A percentile compares a stretch with the other conserved stretches of the same genome.
Evolutionary conservation across 208 protist species (phyloP).

Genomic region (Trypanosoma melophagium): DNA sequence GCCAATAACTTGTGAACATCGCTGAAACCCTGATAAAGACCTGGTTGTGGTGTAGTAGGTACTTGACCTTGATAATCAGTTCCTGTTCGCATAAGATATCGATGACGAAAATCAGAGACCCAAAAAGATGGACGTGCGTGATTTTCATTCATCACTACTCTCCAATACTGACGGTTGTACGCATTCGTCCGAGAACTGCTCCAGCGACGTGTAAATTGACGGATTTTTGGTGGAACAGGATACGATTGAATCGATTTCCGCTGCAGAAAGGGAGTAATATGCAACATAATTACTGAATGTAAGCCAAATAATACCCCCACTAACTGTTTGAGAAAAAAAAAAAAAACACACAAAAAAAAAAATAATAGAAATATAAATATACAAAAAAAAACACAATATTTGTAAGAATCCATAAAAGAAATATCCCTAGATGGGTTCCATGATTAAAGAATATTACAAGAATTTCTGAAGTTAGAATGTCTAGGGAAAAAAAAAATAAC

Average conservation of each 20-base stretch:
- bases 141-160: conserved; percentile 74
- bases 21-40: conserved; percentile 87
- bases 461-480: too few species aligned
- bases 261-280: conserved; percentile 35
- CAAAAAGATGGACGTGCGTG: conserved; percentile 85
- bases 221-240: conserved; percentile 74
- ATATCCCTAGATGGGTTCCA: too few species aligned
- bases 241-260: conserved; percentile 76
- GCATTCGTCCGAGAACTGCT: conserved; percentile 83
- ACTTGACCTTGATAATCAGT: conserved; percentile 86
- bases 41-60: conserved; percentile 78
- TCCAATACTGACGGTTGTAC: conserved; percentile 86
- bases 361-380: too few species aligned
- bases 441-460: too few species aligned
- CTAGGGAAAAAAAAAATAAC: too few species aligned
- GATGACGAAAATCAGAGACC: conserved; percentile 90
- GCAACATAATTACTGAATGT: conserved; percentile 43
- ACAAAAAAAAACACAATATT: too few species aligned
- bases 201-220: conserved; percentile 68
- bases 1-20: conserved; percentile 85
- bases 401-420: too few species aligned
- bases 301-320: too few species aligned
- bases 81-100: conserved; percentile 81
- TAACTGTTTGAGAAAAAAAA: too few species aligned
- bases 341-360: too few species aligned